These are phyloP conservation scores for Trifolium subterraneum DNA, from an alignment of 306 rosid species.

Conservation along the genomic window DNA sequence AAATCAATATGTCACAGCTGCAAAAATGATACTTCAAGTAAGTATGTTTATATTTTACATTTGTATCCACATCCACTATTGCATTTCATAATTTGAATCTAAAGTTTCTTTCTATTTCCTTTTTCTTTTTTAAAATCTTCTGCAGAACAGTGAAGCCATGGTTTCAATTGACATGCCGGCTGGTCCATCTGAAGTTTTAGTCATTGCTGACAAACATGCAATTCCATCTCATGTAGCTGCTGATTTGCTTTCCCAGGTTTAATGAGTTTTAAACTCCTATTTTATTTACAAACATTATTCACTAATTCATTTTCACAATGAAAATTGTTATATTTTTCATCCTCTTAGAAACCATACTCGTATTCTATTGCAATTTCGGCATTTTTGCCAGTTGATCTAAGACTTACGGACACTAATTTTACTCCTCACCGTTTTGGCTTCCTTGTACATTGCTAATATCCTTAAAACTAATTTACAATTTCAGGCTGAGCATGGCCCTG, in stretches of 20 bases:
- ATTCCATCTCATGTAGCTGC: constrained; percentile 91
- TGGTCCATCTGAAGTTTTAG: constrained; percentile 98
- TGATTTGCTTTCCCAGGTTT: constrained; percentile 97
- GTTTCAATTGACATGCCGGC: constrained; percentile 99
- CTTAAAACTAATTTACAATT: constrained; percentile 37
- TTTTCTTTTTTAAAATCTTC: constrained; percentile 23
- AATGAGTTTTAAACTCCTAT: constrained; percentile 31
- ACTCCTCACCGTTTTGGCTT: background rate
- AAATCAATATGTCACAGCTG: constrained; percentile 98
- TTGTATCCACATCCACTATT: background rate
- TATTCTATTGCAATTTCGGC: constrained; percentile 1
- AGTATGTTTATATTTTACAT: constrained; percentile 17
- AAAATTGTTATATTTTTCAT: constrained; percentile 18
- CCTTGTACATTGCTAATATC: constrained; percentile 36
- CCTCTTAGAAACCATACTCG: background rate
- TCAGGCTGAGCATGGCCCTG: constrained; percentile 99
- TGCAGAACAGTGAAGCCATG: constrained; percentile 98
- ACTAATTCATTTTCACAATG: constrained; percentile 11
- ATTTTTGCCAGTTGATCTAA: too few relatives aligned
- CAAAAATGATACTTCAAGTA: constrained; percentile 99
- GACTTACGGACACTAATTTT: too few relatives aligned
- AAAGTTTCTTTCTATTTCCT: background rate
- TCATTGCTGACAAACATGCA: constrained; percentile 90
- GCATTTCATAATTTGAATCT: constrained; percentile 15
- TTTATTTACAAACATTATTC: constrained; percentile 12